These are phyloP conservation scores for Santalum album DNA, from an alignment of 164 flowering plant species.

Conservation along the genomic window DNA sequence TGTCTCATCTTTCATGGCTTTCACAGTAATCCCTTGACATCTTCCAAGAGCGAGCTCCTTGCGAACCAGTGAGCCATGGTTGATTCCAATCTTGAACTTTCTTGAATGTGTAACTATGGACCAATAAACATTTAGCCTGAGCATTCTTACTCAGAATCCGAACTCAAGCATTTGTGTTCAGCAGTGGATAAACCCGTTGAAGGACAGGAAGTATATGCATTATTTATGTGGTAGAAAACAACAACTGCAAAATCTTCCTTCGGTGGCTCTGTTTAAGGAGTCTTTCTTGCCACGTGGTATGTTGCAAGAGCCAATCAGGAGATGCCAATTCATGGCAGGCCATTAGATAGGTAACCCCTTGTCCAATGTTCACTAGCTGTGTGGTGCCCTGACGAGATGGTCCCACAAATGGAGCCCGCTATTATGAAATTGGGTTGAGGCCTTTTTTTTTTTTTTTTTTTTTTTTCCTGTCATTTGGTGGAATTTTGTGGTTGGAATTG, in stretches of 20 bases:
- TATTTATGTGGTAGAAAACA: slow-evolving; percentile 31
- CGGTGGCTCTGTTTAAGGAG: too few species aligned
- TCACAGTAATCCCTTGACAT: slow-evolving; percentile 16
- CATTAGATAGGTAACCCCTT: too few species aligned
- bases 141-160: slow-evolving; percentile 36
- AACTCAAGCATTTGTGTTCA: not conserved
- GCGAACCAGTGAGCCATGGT: slow-evolving; percentile 22
- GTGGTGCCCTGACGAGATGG: too few species aligned
- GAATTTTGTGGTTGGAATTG: slow-evolving; percentile 18
- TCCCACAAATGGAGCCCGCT: too few species aligned
- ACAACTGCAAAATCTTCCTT: slow-evolving; percentile 1
- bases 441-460: too few species aligned
- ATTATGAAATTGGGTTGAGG: too few species aligned
- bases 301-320: too few species aligned
- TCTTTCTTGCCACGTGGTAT: too few species aligned
- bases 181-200: not conserved
- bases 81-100: slow-evolving; percentile 14
- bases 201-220: slow-evolving; percentile 10
- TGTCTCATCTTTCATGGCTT: slow-evolving; percentile 56
- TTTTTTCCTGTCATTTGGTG: too few species aligned
- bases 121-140: slow-evolving; percentile 42
- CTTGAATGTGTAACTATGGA: slow-evolving; percentile 25
- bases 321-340: too few species aligned
- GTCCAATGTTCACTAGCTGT: too few species aligned
- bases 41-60: slow-evolving; percentile 5